A percentile compares a stretch with the other conserved stretches of the same genome.
Conservation (phyloP, 345 rosid genomes). For the Citrus sinensis region DVS_A1.0 CM039162.1:24487001-24487500, state of each 20-base stretch:
- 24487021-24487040: constrained; percentile 15
- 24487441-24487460: background rate
- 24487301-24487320: constrained; percentile 1
- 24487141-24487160: constrained; percentile 13
- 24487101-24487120: background rate
- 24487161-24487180: constrained; percentile 22
- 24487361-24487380: background rate
- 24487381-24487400: background rate
- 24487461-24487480: background rate
- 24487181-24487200: constrained; percentile 3
- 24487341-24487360: constrained; percentile 6
- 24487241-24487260: constrained; percentile 7
- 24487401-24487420: background rate
- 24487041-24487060: constrained; percentile 16
- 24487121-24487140: constrained; percentile 17
- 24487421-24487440: background rate
- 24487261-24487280: constrained; percentile 24
- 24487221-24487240: background rate
- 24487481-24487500: background rate
- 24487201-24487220: background rate
- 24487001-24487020: constrained; percentile 23
- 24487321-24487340: constrained; percentile 7
- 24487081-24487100: background rate
- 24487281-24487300: constrained; percentile 23
- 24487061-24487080: constrained; percentile 34